Conservation (phyloP, 2,329 filamentous ascomycete species). For the Exophiala alcalophila region DNA sequence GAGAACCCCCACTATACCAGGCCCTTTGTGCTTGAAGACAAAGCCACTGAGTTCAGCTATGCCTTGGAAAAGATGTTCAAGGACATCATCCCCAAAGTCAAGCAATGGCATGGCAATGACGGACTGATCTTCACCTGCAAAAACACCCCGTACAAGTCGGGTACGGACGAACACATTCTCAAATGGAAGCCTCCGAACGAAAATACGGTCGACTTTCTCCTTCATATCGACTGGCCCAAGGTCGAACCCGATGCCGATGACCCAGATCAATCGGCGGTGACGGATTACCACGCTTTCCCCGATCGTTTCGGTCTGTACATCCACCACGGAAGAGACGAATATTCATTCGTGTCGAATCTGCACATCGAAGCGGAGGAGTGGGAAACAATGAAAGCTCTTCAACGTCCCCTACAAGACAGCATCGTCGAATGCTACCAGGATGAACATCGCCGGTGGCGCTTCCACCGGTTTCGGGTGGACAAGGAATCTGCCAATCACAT, state of each 20-base stretch:
- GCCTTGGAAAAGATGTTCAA: constrained; percentile 90
- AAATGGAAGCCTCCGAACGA: constrained; percentile 98
- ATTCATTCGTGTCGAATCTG: constrained; percentile 66
- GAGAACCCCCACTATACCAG: constrained; percentile 69
- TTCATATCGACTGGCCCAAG: constrained; percentile 71
- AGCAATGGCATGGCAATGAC: constrained; percentile 78
- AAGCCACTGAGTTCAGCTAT: constrained; percentile 85
- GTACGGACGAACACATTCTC: constrained; percentile 88
- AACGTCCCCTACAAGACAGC: constrained; percentile 75
- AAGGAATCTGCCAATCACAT: constrained; percentile 90
- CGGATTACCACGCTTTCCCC: constrained; percentile 79
- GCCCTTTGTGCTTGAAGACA: constrained; percentile 80
- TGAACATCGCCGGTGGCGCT: constrained; percentile 61
- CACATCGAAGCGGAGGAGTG: constrained; percentile 74
- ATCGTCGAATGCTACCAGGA: constrained; percentile 91
- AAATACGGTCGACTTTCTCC: constrained; percentile 89
- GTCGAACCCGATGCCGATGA: constrained; percentile 68
- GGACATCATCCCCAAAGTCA: constrained; percentile 75
- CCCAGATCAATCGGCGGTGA: constrained; percentile 62
- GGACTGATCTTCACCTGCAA: constrained; percentile 97
- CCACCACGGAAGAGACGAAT: constrained; percentile 60
- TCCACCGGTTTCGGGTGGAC: constrained; percentile 87
- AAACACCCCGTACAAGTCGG: constrained; percentile 78
- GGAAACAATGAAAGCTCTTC: constrained; percentile 71
- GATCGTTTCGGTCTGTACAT: constrained; percentile 66